These are phyloP conservation scores for Fusarium gaditjirri DNA, from an alignment of 2,329 filamentous ascomycete species.

Conservation along the genomic window DNA sequence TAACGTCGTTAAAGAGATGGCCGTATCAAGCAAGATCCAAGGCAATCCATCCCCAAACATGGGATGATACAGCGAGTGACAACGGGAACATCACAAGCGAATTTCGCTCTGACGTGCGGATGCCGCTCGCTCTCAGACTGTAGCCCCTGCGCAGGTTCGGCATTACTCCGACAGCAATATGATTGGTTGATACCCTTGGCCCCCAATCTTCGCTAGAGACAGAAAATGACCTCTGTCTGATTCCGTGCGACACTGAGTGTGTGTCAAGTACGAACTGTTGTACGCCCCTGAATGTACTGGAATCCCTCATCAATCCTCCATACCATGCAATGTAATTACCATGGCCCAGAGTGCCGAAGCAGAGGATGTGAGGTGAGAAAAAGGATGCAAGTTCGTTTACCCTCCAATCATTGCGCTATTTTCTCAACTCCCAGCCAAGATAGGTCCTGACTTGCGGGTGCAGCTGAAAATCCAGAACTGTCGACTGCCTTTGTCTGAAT, in stretches of 20 bases:
- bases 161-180: conserved; percentile 9
- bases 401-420: conserved; percentile 41
- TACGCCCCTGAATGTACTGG: background rate
- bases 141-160: conserved; percentile 27
- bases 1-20: conserved; percentile 8
- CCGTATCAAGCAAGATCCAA: conserved; percentile 15
- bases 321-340: conserved; percentile 5
- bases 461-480: conserved; percentile 1
- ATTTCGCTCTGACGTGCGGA: conserved; percentile 25
- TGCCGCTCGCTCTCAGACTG: conserved; percentile 18
- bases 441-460: conserved; percentile 19
- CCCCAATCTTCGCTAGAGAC: conserved; percentile 9
- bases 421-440: background rate
- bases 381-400: conserved; percentile 27
- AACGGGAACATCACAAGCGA: conserved; percentile 29
- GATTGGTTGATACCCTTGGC: conserved; percentile 13
- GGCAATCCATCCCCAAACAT: conserved; percentile 10
- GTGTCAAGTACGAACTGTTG: background rate
- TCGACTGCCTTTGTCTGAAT: conserved; percentile 13
- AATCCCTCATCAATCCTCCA: conserved; percentile 10
- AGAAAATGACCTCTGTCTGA: conserved; percentile 3
- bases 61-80: conserved; percentile 15
- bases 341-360: conserved; percentile 14
- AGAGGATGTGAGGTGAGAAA: conserved; percentile 18
- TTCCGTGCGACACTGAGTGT: background rate